A percentile compares a stretch with the other conserved stretches of the same genome.
phyloP scores from a whole-genome alignment of 352 stramenopile species.

The Globisporangium paddicum region DNA sequence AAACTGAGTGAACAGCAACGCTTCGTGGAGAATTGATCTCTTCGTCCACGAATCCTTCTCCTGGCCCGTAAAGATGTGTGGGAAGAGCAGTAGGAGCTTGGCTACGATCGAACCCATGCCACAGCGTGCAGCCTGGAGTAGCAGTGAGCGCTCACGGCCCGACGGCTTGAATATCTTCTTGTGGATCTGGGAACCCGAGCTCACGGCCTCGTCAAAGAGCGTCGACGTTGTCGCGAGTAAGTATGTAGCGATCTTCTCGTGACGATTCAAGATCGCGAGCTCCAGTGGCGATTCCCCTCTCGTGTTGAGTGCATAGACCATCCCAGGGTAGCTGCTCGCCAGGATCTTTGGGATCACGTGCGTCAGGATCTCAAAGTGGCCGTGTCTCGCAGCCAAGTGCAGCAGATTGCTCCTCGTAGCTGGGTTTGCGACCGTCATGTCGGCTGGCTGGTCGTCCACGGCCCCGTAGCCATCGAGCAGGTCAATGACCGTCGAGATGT shows the following conservation, averaged over 20 bases:
- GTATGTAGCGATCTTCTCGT: constrained; percentile 53
- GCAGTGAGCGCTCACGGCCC: constrained; percentile 28
- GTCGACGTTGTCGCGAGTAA: constrained; percentile 47
- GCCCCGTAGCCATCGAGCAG: constrained; percentile 52
- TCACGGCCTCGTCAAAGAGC: constrained; percentile 20
- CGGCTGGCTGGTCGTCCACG: constrained; percentile 28
- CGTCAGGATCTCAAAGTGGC: constrained; percentile 44
- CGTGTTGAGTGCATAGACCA: constrained; percentile 26
- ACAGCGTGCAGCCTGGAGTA: constrained; percentile 41
- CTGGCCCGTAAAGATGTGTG: constrained; percentile 26
- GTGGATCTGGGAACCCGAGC: not conserved
- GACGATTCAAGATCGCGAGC: constrained; percentile 36
- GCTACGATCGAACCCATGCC: constrained; percentile 34
- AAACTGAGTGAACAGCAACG: constrained; percentile 15
- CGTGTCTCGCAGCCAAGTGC: constrained; percentile 44
- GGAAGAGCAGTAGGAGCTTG: constrained; percentile 55
- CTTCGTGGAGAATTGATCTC: constrained; percentile 44
- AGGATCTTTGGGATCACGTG: constrained; percentile 42
- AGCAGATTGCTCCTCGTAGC: constrained; percentile 36
- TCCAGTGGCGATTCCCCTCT: constrained; percentile 33
- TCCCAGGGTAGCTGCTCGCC: constrained; percentile 10
- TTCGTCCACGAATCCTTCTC: constrained; percentile 43
- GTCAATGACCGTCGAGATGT: constrained; percentile 51
- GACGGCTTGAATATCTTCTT: constrained; percentile 6
- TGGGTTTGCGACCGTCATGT: constrained; percentile 28